Conservation (phyloP, 2,329 filamentous ascomycete species). For the Saccharata proteae region DNA sequence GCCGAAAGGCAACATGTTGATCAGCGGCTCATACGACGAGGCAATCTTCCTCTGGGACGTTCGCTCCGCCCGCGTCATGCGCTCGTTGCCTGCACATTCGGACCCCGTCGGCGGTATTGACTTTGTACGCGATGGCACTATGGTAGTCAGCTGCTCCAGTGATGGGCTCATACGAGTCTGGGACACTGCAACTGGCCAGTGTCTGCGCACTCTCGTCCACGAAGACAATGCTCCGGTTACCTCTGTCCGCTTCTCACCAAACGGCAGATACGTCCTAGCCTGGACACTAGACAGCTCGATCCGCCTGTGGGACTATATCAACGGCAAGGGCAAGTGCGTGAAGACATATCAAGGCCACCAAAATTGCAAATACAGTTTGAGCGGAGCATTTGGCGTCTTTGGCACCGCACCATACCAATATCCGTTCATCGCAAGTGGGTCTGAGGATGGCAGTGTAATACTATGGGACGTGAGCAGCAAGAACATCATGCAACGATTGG, state of each 20-base stretch:
- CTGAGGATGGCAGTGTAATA: conserved; percentile 74
- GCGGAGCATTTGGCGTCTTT: conserved; percentile 68
- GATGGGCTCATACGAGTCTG: conserved; percentile 72
- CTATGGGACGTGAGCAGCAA: conserved; percentile 89
- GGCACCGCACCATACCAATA: conserved; percentile 25
- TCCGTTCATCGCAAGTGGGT: conserved; percentile 68
- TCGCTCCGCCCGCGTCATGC: conserved; percentile 74
- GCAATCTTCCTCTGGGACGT: conserved; percentile 97
- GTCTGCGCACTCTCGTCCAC: conserved; percentile 85
- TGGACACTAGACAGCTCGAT: conserved; percentile 86
- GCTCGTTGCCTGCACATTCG: conserved; percentile 82
- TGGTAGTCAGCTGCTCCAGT: conserved; percentile 82
- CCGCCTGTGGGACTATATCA: conserved; percentile 88
- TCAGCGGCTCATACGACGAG: conserved; percentile 91
- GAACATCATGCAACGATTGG: conserved; percentile 58
- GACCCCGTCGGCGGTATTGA: conserved; percentile 91
- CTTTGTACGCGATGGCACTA: conserved; percentile 81
- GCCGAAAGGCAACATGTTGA: conserved; percentile 96
- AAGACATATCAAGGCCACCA: conserved; percentile 94
- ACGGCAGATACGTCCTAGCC: conserved; percentile 84
- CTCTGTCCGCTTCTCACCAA: conserved; percentile 83
- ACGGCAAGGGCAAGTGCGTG: conserved; percentile 75
- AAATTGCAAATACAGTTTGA: conserved; percentile 76
- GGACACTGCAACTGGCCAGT: conserved; percentile 93
- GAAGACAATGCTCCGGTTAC: conserved; percentile 89